These are phyloP conservation scores for Phymatotrichopsis omnivora DNA, from an alignment of 2,329 filamentous ascomycete species.

Conservation along the genomic window DNA sequence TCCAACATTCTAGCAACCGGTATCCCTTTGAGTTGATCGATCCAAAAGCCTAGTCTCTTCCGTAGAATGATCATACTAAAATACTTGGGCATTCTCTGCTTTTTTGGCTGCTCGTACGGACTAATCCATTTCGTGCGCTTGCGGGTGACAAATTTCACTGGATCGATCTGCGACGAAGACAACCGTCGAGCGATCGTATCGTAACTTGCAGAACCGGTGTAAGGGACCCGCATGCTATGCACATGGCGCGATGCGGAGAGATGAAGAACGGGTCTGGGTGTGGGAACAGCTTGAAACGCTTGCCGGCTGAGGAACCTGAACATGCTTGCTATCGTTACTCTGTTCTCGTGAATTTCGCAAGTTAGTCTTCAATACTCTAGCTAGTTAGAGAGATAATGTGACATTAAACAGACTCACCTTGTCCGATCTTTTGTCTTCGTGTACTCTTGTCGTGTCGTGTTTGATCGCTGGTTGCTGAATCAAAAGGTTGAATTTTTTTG, in stretches of 20 bases:
- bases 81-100: too few relatives aligned
- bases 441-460: constrained; percentile 6
- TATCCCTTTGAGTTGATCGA: too few relatives aligned
- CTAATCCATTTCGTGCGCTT: too few relatives aligned
- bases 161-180: constrained; percentile 9
- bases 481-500: constrained; percentile 11
- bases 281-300: constrained; percentile 9
- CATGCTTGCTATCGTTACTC: not conserved
- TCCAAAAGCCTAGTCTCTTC: too few relatives aligned
- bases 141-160: constrained; percentile 4
- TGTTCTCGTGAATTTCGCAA: constrained; percentile 11
- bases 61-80: too few relatives aligned
- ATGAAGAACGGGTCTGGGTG: not conserved
- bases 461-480: constrained; percentile 11
- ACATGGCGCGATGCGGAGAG: constrained; percentile 12
- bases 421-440: constrained; percentile 1
- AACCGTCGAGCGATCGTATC: constrained; percentile 16
- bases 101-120: too few relatives aligned
- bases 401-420: constrained; percentile 7
- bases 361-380: not conserved
- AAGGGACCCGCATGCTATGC: constrained; percentile 7
- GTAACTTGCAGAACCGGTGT: constrained; percentile 11
- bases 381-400: constrained; percentile 12
- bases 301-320: constrained; percentile 8
- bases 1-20: too few relatives aligned